Evolutionary conservation across 164 flowering plant species (phyloP).

Genomic region (Protea cynaroides): DNA sequence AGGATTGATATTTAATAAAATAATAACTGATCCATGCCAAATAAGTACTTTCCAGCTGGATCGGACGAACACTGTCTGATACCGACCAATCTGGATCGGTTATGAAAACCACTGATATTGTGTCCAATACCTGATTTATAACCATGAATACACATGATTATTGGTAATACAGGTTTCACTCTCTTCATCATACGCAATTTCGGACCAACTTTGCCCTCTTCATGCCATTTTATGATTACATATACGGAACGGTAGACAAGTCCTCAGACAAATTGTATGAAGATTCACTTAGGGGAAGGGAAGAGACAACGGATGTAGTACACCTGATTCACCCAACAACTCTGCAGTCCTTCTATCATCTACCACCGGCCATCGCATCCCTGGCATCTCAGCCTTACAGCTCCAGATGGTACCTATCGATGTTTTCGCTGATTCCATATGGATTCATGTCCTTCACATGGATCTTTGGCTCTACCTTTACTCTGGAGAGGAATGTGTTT

Average conservation of each 20-base stretch:
- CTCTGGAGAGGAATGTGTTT: conserved; percentile 42
- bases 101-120: too few relatives aligned
- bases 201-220: conserved; percentile 46
- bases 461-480: conserved; percentile 39
- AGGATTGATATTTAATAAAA: too few relatives aligned
- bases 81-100: too few relatives aligned
- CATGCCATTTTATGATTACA: conserved; percentile 54
- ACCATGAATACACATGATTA: too few relatives aligned
- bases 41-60: too few relatives aligned
- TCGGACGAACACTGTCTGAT: too few relatives aligned
- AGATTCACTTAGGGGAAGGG: conserved; percentile 20
- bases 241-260: conserved; percentile 51
- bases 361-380: conserved; percentile 36
- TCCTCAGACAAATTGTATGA: conserved; percentile 33
- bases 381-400: conserved; percentile 42
- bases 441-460: conserved; percentile 40
- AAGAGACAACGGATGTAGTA: conserved; percentile 39
- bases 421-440: conserved; percentile 49
- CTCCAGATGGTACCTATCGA: conserved; percentile 47
- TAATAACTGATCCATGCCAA: too few relatives aligned
- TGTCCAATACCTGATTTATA: too few relatives aligned
- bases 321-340: conserved; percentile 54
- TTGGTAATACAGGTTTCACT: conserved; percentile 30
- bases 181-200: conserved; percentile 49
- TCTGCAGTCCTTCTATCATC: conserved; percentile 45